phyloP scores from a whole-genome alignment of 2,329 filamentous ascomycete species.

The Verticillium alfalfae region DNA sequence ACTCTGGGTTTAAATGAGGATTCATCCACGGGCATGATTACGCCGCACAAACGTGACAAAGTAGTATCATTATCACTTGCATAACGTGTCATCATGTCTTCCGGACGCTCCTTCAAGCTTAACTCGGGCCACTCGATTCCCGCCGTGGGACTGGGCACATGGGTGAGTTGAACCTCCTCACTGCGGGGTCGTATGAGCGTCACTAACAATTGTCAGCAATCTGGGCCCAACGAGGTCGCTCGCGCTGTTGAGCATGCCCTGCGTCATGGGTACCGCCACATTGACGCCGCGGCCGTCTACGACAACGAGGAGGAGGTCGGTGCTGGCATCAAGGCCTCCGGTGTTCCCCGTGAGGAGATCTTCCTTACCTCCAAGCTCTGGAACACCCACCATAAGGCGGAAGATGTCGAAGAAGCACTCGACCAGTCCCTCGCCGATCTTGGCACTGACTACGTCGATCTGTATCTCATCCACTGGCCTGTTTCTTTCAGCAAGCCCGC shows the following conservation, averaged over 20 bases:
- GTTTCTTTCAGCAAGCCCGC: slow-evolving; percentile 38
- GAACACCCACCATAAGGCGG: slow-evolving; percentile 23
- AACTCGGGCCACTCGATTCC: slow-evolving; percentile 24
- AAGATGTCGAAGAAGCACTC: slow-evolving; percentile 19
- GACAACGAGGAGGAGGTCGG: slow-evolving; percentile 55
- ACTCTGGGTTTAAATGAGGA: neutral
- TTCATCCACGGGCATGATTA: neutral
- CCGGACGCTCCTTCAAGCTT: slow-evolving; percentile 19
- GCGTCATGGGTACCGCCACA: slow-evolving; percentile 51
- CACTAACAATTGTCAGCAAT: slow-evolving; percentile 23
- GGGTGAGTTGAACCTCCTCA: slow-evolving; percentile 15
- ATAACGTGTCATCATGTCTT: slow-evolving; percentile 13
- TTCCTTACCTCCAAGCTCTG: slow-evolving; percentile 29
- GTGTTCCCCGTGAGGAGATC: slow-evolving; percentile 45
- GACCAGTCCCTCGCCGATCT: slow-evolving; percentile 22
- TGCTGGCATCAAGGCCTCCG: slow-evolving; percentile 36
- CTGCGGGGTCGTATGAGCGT: neutral
- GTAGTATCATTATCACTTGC: neutral
- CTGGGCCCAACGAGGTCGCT: slow-evolving; percentile 37
- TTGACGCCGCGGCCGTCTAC: slow-evolving; percentile 58
- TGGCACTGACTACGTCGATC: slow-evolving; percentile 23
- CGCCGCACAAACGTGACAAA: slow-evolving; percentile 6
- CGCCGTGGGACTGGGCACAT: slow-evolving; percentile 24
- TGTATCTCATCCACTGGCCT: slow-evolving; percentile 43
- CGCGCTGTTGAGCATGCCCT: slow-evolving; percentile 54